These are phyloP conservation scores for Mesembryanthemum crystallinum DNA, from an alignment of 148 eudicot species.

Conservation along the genomic window DNA sequence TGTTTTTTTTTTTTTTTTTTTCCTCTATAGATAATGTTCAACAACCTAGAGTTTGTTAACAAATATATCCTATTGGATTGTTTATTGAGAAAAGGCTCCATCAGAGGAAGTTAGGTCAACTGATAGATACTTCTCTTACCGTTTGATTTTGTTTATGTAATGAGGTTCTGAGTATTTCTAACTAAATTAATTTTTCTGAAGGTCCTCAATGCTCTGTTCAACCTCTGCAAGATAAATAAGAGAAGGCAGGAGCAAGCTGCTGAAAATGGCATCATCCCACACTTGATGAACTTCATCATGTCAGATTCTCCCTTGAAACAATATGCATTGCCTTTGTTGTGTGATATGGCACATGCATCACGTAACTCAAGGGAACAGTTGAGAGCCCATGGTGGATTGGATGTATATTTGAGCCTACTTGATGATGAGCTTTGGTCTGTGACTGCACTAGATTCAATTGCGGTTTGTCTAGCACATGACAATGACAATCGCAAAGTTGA, in stretches of 20 bases:
- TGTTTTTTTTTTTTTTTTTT: background rate
- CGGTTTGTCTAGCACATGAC: conserved; percentile 96
- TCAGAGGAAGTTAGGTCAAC: background rate
- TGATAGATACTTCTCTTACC: background rate
- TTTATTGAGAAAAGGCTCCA: background rate
- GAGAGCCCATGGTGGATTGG: conserved; percentile 96
- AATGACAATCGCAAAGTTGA: conserved; percentile 92
- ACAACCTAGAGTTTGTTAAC: background rate
- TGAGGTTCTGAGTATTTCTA: background rate
- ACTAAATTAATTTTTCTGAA: conserved; percentile 28
- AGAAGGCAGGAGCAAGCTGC: conserved; percentile 99
- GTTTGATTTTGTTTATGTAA: background rate
- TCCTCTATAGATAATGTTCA: background rate
- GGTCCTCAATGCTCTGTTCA: conserved; percentile 96
- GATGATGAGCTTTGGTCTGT: conserved; percentile 95
- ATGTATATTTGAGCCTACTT: conserved; percentile 88
- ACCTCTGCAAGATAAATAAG: conserved; percentile 97
- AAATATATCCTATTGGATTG: background rate
- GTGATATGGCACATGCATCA: conserved; percentile 99
- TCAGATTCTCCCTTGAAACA: conserved; percentile 86
- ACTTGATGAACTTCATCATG: conserved; percentile 90
- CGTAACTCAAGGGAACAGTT: conserved; percentile 95
- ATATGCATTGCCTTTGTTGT: conserved; percentile 84
- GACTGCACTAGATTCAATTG: conserved; percentile 92
- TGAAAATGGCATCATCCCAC: conserved; percentile 96